These are phyloP conservation scores for Trichoderma sp. DNA, from an alignment of 2,329 filamentous ascomycete genomes.

Conservation along the genomic window DNA sequence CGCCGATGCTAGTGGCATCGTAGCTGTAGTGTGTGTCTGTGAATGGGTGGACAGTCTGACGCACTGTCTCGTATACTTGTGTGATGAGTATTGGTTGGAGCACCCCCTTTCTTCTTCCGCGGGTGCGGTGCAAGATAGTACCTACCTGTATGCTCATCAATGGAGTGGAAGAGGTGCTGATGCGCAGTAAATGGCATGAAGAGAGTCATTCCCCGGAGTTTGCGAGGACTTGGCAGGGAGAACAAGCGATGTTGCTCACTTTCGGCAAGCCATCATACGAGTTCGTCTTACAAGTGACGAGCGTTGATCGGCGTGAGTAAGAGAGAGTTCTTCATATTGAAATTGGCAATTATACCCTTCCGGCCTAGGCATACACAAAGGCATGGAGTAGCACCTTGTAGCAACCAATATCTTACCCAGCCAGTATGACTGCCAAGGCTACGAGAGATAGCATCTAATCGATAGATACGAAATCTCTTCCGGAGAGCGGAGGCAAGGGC, in stretches of 20 bases:
- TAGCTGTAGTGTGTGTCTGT: background rate
- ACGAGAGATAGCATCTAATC: background rate
- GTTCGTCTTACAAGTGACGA: background rate
- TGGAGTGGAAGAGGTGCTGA: background rate
- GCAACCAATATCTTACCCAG: background rate
- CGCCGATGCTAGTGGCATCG: background rate
- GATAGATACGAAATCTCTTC: background rate
- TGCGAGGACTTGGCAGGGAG: background rate
- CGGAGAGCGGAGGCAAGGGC: background rate
- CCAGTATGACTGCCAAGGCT: background rate
- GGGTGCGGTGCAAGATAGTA: background rate
- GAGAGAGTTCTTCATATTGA: background rate
- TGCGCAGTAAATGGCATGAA: background rate
- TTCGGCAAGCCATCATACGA: background rate
- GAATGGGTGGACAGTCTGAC: background rate
- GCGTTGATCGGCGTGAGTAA: background rate
- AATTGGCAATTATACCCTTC: background rate
- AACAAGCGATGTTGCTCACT: background rate
- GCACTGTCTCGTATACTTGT: conserved; percentile 1
- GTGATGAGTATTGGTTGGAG: background rate
- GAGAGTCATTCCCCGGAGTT: background rate
- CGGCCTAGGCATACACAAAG: background rate
- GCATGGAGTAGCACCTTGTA: background rate
- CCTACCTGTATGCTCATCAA: background rate
- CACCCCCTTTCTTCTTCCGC: background rate